A percentile compares a stretch with the other conserved stretches of the same genome.
phyloP scores from a whole-genome alignment of 805 yeast species.

The Hyphopichia homilentoma region DNA sequence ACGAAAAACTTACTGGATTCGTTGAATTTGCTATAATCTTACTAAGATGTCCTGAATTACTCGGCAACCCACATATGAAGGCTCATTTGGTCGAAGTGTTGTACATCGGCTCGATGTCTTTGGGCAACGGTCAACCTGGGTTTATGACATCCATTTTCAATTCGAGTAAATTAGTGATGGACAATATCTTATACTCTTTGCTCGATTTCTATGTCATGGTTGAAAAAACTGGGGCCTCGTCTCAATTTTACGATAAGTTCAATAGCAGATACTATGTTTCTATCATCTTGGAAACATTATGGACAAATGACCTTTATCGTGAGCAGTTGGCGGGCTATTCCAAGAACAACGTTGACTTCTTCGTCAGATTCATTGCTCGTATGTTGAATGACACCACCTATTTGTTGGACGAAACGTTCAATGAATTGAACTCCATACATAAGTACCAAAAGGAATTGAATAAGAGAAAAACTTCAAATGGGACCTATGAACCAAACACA shows the following conservation, averaged over 20 bases:
- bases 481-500: constrained; percentile 19
- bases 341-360: constrained; percentile 69
- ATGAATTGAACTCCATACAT: constrained; percentile 76
- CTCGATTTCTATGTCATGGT: constrained; percentile 90
- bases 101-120: constrained; percentile 66
- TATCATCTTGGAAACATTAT: constrained; percentile 73
- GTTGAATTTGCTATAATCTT: constrained; percentile 72
- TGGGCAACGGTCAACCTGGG: constrained; percentile 61
- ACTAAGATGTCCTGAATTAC: constrained; percentile 76
- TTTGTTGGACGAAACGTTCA: constrained; percentile 83
- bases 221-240: constrained; percentile 92
- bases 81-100: constrained; percentile 77
- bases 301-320: constrained; percentile 71
- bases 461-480: constrained; percentile 25
- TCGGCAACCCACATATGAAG: constrained; percentile 92
- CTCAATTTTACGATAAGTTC: constrained; percentile 95
- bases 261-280: constrained; percentile 86
- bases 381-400: constrained; percentile 93
- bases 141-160: constrained; percentile 66
- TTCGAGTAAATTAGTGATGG: constrained; percentile 55
- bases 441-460: constrained; percentile 63
- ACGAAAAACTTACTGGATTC: constrained; percentile 50
- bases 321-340: constrained; percentile 68
- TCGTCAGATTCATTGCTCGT: constrained; percentile 88
- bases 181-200: constrained; percentile 74